Evolutionary conservation across 2,329 filamentous ascomycete species (phyloP).

Genomic region (Arthrobotrys entomopaga): DNA sequence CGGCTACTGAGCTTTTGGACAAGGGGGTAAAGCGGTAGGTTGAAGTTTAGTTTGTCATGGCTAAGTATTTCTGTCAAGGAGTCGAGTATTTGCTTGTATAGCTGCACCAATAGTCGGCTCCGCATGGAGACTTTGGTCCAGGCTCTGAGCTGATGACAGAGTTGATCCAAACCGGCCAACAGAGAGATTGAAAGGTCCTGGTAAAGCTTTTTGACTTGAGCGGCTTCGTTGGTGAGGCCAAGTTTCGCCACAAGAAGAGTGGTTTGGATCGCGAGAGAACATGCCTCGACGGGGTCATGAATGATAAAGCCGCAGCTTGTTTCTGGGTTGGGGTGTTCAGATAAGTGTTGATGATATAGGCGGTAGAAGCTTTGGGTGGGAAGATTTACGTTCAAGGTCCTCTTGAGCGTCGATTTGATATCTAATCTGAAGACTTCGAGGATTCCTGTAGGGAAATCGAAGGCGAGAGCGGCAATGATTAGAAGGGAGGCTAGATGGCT

Average conservation of each 20-base stretch:
- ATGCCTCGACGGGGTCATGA: slow-evolving; percentile 39
- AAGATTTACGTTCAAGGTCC: slow-evolving; percentile 31
- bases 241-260: slow-evolving; percentile 26
- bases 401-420: slow-evolving; percentile 46
- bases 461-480: not conserved
- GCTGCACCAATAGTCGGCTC: slow-evolving; percentile 31
- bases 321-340: not conserved
- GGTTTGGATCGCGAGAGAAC: slow-evolving; percentile 43
- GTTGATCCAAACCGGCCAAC: slow-evolving; percentile 26
- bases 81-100: slow-evolving; percentile 46
- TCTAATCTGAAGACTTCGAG: slow-evolving; percentile 37
- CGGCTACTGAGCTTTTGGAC: slow-evolving; percentile 25
- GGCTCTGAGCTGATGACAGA: slow-evolving; percentile 33
- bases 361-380: slow-evolving; percentile 16
- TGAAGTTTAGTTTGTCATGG: slow-evolving; percentile 8
- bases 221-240: slow-evolving; percentile 19
- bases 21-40: slow-evolving; percentile 14
- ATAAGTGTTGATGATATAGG: not conserved
- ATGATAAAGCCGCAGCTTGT: slow-evolving; percentile 17
- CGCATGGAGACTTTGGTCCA: slow-evolving; percentile 27
- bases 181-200: slow-evolving; percentile 22
- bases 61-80: slow-evolving; percentile 38
- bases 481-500: not conserved
- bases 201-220: slow-evolving; percentile 31
- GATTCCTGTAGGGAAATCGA: slow-evolving; percentile 24